Percentiles rank a stretch among this genome's conserved stretches.
These are phyloP conservation scores for Sporothrix phasma DNA, from an alignment of 2,329 filamentous ascomycete species.

Conservation along the genomic window DNA sequence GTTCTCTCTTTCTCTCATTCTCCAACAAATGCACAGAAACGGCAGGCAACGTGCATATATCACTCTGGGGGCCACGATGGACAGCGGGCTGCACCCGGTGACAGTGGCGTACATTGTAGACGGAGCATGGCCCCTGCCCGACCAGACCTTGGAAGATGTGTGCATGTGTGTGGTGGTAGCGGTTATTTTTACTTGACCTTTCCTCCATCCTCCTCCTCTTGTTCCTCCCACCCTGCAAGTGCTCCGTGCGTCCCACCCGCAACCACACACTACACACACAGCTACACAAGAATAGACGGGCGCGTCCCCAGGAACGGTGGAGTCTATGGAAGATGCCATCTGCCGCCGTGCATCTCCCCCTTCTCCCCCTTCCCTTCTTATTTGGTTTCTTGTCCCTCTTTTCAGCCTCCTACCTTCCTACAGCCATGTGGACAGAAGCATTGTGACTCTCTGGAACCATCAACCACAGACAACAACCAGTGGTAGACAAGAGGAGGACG, in stretches of 20 bases:
- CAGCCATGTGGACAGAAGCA: background rate
- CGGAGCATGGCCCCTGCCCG: background rate
- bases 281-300: background rate
- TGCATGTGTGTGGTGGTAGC: background rate
- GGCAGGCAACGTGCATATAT: constrained; percentile 12
- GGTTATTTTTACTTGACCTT: constrained; percentile 3
- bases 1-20: background rate
- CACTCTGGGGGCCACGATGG: background rate
- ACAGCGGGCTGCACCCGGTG: background rate
- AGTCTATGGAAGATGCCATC: background rate
- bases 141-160: background rate
- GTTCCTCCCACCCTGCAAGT: background rate
- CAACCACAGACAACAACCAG: background rate
- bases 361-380: background rate
- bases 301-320: background rate
- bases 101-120: background rate
- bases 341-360: constrained; percentile 4
- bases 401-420: background rate
- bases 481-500: background rate
- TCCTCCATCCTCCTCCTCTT: background rate
- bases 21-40: constrained; percentile 5
- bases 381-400: background rate
- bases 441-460: background rate
- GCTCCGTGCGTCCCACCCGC: background rate
- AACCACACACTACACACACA: too few species aligned